phyloP scores from a whole-genome alignment of 192 early-diverging fungal species.

The Coemansia sp. region DNA sequence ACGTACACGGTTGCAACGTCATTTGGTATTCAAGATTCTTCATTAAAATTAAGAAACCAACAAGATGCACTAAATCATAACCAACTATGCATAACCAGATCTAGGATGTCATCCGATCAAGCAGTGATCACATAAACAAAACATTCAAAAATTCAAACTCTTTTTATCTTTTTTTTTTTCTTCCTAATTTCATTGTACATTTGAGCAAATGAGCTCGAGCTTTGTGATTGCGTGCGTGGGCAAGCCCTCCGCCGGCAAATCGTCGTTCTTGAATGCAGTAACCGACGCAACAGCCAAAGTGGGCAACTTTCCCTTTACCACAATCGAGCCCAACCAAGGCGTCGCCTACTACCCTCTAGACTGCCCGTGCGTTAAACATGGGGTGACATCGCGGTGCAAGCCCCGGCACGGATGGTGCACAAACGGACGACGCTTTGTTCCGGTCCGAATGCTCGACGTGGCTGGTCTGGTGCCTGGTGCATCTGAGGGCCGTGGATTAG shows the following conservation, averaged over 20 bases:
- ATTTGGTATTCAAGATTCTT: no score
- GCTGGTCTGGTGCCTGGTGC: conserved; percentile 85
- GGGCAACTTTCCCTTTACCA: conserved; percentile 84
- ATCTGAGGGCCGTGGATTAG: conserved; percentile 69
- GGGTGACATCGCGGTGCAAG: conserved; percentile 58
- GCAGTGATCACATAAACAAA: background rate
- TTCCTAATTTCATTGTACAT: background rate
- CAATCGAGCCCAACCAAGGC: conserved; percentile 81
- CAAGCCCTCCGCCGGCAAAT: conserved; percentile 80
- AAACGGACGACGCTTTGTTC: conserved; percentile 65
- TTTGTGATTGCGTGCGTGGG: conserved; percentile 70
- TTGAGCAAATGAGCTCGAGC: conserved; percentile 36
- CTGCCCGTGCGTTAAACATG: conserved; percentile 66
- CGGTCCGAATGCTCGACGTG: conserved; percentile 75
- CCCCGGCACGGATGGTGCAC: conserved; percentile 75
- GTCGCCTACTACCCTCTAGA: conserved; percentile 70
- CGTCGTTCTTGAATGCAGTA: conserved; percentile 78
- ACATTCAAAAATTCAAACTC: background rate
- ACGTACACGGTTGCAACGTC: no score
- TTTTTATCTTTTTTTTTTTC: conserved; percentile 7
- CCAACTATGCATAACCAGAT: no score
- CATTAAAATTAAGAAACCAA: no score
- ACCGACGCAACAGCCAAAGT: conserved; percentile 82
- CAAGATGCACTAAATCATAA: no score
- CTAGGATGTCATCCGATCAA: no score